phyloP scores from a whole-genome alignment of 192 early-diverging fungal genomes.

The Coemansia sp. region DNA sequence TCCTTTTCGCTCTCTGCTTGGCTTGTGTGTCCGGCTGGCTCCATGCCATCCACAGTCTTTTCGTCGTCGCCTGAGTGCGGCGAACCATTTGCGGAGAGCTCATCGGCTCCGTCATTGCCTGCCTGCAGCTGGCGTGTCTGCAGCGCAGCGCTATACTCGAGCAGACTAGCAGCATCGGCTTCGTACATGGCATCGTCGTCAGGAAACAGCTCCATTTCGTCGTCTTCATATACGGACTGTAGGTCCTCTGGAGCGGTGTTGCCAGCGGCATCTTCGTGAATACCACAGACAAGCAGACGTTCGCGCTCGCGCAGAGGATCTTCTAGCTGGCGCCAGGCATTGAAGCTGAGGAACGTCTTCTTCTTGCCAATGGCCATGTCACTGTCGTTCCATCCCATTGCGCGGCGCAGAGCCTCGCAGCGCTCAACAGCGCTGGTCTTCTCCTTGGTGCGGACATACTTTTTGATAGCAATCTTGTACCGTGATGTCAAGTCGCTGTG shows the following conservation, averaged over 20 bases:
- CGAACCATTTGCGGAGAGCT: conserved; percentile 10
- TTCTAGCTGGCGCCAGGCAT: conserved; percentile 81
- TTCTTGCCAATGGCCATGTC: conserved; percentile 62
- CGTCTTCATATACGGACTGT: conserved; percentile 53
- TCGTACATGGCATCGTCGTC: conserved; percentile 35
- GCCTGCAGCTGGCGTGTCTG: conserved; percentile 42
- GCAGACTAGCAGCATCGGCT: conserved; percentile 43
- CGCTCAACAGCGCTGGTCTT: conserved; percentile 45
- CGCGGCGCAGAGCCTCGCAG: conserved; percentile 51
- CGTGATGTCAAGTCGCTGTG: conserved; percentile 79
- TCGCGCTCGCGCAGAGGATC: conserved; percentile 71
- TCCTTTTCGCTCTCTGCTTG: conserved; percentile 20
- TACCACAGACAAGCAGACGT: conserved; percentile 52
- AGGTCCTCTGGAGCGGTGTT: conserved; percentile 36
- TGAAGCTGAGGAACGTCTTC: conserved; percentile 73
- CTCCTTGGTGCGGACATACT: conserved; percentile 54
- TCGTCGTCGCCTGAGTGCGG: conserved; percentile 37
- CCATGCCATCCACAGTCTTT: conserved; percentile 39
- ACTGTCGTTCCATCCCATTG: conserved; percentile 60
- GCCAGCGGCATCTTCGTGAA: conserved; percentile 29
- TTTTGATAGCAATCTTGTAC: conserved; percentile 61
- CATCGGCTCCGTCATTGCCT: conserved; percentile 10
- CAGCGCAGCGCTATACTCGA: conserved; percentile 44
- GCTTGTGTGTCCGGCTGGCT: conserved; percentile 18
- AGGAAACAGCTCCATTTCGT: conserved; percentile 41